These are phyloP conservation scores for Nakazawaea sp. DNA, from an alignment of 805 yeast species.

Conservation along the genomic window DNA sequence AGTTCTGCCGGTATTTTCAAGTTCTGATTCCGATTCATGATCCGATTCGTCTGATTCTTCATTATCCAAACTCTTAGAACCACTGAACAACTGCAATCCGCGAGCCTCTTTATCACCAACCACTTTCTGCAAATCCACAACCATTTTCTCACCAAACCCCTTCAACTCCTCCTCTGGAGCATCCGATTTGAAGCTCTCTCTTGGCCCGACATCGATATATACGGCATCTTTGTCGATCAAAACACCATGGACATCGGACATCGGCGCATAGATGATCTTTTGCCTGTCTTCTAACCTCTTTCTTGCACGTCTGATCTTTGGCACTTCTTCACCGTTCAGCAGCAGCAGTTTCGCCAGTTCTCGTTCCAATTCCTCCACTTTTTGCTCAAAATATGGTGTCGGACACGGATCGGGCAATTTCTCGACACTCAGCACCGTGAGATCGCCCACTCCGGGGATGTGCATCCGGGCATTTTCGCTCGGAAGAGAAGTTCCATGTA, in stretches of 20 bases:
- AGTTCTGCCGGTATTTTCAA: slow-evolving; percentile 53
- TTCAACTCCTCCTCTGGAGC: slow-evolving; percentile 20
- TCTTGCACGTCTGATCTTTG: slow-evolving; percentile 47
- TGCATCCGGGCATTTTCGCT: slow-evolving; percentile 69
- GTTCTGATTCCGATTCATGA: slow-evolving; percentile 25
- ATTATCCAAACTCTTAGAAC: slow-evolving; percentile 40
- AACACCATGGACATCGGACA: slow-evolving; percentile 99
- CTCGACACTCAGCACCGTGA: slow-evolving; percentile 67
- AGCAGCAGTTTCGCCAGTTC: slow-evolving; percentile 64
- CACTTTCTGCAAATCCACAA: slow-evolving; percentile 73
- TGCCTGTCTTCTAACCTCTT: slow-evolving; percentile 91
- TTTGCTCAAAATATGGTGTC: slow-evolving; percentile 87
- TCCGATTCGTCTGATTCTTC: slow-evolving; percentile 32
- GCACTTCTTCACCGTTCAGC: slow-evolving; percentile 45
- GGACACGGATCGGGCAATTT: slow-evolving; percentile 98
- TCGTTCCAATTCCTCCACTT: slow-evolving; percentile 72
- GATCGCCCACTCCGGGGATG: slow-evolving; percentile 94
- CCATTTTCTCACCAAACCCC: slow-evolving; percentile 84
- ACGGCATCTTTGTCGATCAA: slow-evolving; percentile 96
- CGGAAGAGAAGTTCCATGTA: slow-evolving; percentile 88
- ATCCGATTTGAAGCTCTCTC: slow-evolving; percentile 17
- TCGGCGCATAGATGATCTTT: slow-evolving; percentile 94
- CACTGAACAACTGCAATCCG: slow-evolving; percentile 71
- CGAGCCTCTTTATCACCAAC: slow-evolving; percentile 33
- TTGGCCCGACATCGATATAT: slow-evolving; percentile 70